Percentiles rank a stretch among this genome's conserved stretches.
phyloP scores from a whole-genome alignment of 805 yeast genomes.

The Hanseniaspora lachancei region DNA sequence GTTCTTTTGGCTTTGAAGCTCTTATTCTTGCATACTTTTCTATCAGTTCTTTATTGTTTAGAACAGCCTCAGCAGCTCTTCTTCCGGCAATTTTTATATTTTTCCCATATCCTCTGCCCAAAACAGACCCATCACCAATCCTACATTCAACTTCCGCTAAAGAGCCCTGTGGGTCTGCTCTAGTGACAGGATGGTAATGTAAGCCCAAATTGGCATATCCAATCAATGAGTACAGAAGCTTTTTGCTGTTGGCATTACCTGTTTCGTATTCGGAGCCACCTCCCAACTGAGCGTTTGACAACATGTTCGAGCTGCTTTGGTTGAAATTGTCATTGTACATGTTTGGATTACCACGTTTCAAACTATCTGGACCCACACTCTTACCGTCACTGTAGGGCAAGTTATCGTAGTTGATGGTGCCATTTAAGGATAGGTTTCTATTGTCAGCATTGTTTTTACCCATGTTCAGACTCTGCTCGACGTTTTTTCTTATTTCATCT shows the following conservation, averaged over 20 bases:
- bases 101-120: slow-evolving; percentile 63
- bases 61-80: slow-evolving; percentile 73
- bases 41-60: slow-evolving; percentile 42
- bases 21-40: slow-evolving; percentile 53
- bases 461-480: slow-evolving; percentile 10
- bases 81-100: slow-evolving; percentile 66
- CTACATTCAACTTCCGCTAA: slow-evolving; percentile 49
- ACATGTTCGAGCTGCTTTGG: slow-evolving; percentile 21
- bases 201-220: slow-evolving; percentile 64
- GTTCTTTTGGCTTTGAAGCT: slow-evolving; percentile 37
- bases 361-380: not conserved
- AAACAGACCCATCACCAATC: slow-evolving; percentile 44
- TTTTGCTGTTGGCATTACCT: slow-evolving; percentile 53
- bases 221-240: slow-evolving; percentile 59
- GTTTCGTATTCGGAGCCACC: slow-evolving; percentile 28
- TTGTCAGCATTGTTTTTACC: not conserved
- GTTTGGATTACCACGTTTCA: not conserved
- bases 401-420: not conserved
- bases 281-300: slow-evolving; percentile 11
- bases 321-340: slow-evolving; percentile 14
- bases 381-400: not conserved
- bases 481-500: slow-evolving; percentile 12
- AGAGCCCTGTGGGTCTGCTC: slow-evolving; percentile 28
- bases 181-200: slow-evolving; percentile 36
- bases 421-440: not conserved